Percentiles rank a stretch among this genome's conserved stretches.
Evolutionary conservation across 208 protist genomes (phyloP).

Genomic region (Trypanosoma lewisi): DNA sequence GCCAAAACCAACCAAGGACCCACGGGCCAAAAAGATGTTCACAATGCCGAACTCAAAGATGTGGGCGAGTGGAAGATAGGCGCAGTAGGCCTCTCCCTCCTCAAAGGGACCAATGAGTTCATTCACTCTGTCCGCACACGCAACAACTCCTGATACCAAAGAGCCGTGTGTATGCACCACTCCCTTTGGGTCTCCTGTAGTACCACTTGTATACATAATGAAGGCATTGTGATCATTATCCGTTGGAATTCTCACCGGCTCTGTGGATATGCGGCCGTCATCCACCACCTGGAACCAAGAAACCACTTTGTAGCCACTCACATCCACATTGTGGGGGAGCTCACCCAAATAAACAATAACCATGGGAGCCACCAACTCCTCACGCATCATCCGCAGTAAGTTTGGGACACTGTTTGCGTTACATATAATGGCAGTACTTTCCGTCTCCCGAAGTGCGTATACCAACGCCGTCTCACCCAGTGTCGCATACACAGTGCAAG

Average conservation of each 20-base stretch:
- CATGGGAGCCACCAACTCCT: constrained; percentile 38
- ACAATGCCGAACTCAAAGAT: constrained; percentile 68
- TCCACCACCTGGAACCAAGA: constrained; percentile 57
- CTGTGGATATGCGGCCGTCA: constrained; percentile 21
- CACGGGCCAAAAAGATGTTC: constrained; percentile 41
- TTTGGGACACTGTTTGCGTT: constrained; percentile 45
- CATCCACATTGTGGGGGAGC: constrained; percentile 30
- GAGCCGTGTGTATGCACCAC: constrained; percentile 80
- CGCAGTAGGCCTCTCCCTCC: constrained; percentile 60
- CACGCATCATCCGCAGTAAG: constrained; percentile 41
- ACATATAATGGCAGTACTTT: no score
- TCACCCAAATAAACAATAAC: constrained; percentile 59
- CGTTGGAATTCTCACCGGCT: constrained; percentile 28
- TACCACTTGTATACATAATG: constrained; percentile 86
- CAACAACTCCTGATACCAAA: constrained; percentile 34
- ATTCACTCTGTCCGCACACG: constrained; percentile 21
- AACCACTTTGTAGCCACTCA: constrained; percentile 26
- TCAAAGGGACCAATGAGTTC: constrained; percentile 34
- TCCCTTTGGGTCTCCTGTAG: constrained; percentile 73
- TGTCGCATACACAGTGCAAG: constrained; percentile 69
- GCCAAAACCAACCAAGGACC: constrained; percentile 64
- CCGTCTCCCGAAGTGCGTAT: no score
- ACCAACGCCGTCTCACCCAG: no score
- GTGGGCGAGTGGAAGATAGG: constrained; percentile 82
- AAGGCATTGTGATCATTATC: constrained; percentile 49